Conservation (phyloP, 1,284 basidiomycete species). For the Ceratobasidium papillatum region DNA sequence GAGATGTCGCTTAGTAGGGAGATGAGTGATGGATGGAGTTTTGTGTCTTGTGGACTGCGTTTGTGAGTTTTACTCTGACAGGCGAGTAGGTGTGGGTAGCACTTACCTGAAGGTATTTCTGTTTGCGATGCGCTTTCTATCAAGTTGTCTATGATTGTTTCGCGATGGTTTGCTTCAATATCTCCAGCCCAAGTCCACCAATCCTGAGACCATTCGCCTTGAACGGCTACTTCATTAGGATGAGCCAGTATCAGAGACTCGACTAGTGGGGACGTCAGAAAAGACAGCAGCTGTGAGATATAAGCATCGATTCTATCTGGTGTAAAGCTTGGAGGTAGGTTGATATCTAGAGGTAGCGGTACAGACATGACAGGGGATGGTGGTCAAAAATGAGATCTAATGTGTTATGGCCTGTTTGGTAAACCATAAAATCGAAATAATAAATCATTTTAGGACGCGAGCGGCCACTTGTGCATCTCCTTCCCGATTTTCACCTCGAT, state of each 20-base stretch:
- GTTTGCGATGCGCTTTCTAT: constrained; percentile 1
- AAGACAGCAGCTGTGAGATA: constrained; percentile 11
- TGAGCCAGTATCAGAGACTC: constrained; percentile 17
- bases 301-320: background rate
- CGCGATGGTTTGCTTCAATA: background rate
- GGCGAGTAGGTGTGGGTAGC: no score
- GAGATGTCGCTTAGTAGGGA: constrained; percentile 3
- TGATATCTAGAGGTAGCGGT: background rate
- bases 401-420: constrained; percentile 5
- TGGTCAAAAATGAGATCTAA: background rate
- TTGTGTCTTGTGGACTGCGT: constrained; percentile 8
- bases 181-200: constrained; percentile 29
- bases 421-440: background rate
- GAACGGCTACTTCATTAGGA: constrained; percentile 26
- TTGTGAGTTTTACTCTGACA: background rate
- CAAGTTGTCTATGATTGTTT: background rate
- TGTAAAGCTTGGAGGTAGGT: constrained; percentile 14
- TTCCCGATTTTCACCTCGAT: constrained; percentile 73
- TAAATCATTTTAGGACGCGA: background rate
- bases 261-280: constrained; percentile 21
- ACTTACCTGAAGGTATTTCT: constrained; percentile 2
- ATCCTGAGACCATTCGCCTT: background rate
- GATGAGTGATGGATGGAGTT: constrained; percentile 7
- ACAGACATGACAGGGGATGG: background rate
- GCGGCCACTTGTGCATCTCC: constrained; percentile 53